These are phyloP conservation scores for Trichoderma cornu-damae DNA, from an alignment of 2,329 filamentous ascomycete species.

Conservation along the genomic window DNA sequence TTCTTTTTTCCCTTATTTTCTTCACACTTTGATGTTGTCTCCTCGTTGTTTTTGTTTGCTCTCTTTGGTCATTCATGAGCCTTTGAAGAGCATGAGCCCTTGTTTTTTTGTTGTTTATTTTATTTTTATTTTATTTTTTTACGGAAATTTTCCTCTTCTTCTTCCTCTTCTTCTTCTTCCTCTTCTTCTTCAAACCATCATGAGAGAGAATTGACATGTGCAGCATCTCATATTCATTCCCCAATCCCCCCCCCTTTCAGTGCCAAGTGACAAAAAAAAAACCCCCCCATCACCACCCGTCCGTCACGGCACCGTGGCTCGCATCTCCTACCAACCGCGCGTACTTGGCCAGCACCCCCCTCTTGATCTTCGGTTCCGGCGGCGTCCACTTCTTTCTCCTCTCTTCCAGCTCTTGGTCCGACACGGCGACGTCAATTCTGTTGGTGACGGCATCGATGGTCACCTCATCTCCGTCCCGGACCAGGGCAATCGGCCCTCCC, in stretches of 20 bases:
- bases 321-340: slow-evolving; percentile 82
- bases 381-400: slow-evolving; percentile 63
- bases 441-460: slow-evolving; percentile 83
- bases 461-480: slow-evolving; percentile 73
- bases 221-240: not conserved
- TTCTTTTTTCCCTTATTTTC: not conserved
- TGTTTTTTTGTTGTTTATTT: too few species aligned
- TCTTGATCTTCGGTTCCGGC: slow-evolving; percentile 66
- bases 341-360: slow-evolving; percentile 88
- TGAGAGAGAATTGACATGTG: not conserved
- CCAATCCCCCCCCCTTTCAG: not conserved
- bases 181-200: not conserved
- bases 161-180: not conserved
- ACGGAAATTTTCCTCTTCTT: not conserved
- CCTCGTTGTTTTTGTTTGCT: not conserved
- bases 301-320: slow-evolving; percentile 84
- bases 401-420: slow-evolving; percentile 62
- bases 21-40: not conserved
- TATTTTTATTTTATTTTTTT: too few species aligned
- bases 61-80: not conserved
- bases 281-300: slow-evolving; percentile 40
- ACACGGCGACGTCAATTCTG: slow-evolving; percentile 62
- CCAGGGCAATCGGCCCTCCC: slow-evolving; percentile 81
- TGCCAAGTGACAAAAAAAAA: not conserved
- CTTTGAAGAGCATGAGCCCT: not conserved